Percentiles rank a stretch among this genome's conserved stretches.
Evolutionary conservation across 768 basidiomycete genomes (phyloP).

Genomic region (Cytidiella melzeri): DNA sequence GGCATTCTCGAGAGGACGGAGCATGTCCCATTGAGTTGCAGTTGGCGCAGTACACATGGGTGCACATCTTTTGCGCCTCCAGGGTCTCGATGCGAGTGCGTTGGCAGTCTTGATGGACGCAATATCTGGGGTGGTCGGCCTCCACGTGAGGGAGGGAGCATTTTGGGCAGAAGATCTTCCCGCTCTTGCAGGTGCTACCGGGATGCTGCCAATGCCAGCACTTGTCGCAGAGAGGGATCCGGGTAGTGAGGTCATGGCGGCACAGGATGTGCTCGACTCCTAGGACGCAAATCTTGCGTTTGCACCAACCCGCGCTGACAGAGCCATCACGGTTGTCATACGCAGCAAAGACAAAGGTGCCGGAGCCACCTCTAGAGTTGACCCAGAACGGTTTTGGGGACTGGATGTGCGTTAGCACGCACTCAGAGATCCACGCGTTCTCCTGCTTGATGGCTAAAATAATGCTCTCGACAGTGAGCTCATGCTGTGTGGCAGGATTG

Average conservation of each 20-base stretch:
- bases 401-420: too few relatives aligned
- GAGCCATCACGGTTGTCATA: too few relatives aligned
- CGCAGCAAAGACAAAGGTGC: too few relatives aligned
- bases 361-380: slow-evolving; percentile 1
- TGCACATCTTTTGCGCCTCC: not conserved
- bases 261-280: not conserved
- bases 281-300: not conserved
- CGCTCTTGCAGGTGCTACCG: not conserved
- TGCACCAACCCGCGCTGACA: slow-evolving; percentile 3
- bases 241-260: not conserved
- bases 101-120: not conserved
- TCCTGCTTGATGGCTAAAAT: slow-evolving; percentile 1
- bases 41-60: slow-evolving; percentile 7
- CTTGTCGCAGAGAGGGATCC: slow-evolving; percentile 7
- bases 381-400: too few relatives aligned
- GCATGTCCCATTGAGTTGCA: slow-evolving; percentile 5
- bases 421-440: not conserved
- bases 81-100: not conserved
- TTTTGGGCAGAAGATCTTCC: slow-evolving; percentile 1
- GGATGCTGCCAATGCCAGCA: too few relatives aligned
- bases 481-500: not conserved
- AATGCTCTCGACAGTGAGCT: not conserved
- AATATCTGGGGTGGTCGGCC: too few relatives aligned
- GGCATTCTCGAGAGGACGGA: slow-evolving; percentile 5
- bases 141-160: slow-evolving; percentile 6